Evolutionary conservation across 441 rosid species (phyloP), one percentile per base, ranked within the genome.

Genomic region (Brassica hybrid): DNA sequence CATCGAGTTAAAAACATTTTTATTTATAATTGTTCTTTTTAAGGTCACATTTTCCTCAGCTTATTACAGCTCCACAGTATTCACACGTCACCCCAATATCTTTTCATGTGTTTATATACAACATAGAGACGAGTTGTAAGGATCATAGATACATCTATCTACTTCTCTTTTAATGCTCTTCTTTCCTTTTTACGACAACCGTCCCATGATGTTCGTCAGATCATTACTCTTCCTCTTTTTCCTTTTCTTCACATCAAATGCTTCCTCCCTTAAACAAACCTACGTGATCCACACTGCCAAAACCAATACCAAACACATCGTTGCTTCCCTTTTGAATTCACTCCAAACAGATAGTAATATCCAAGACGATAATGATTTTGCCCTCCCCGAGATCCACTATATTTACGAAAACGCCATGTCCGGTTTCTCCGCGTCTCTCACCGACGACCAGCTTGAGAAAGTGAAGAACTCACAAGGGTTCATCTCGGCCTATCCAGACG

Each of bases 371-470:
- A 74, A 74, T 21, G 84, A 72, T 41, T 67, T 67, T 16, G 23
- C 59, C 2, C 13, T 84, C 61, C 81, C 94, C 0, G 81, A 76
- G 75, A 81, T 91, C 19, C 87, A 91, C 50, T 91, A 94, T 38
- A 83, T 81, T 34, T 93, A 84, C 72, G 69, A 84, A 21, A 75
- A 77, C 11, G 84, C 79, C 48, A 61, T 80, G 57, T 82, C 79
- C 8, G 99, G 98, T 45, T 94, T 94, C 60, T 87, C 97, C 0
- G 98, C 88, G 6, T 85, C 81, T 82, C 92, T 94, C 62, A 87
- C 92, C 5, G 19, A 65, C 25, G 72, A 80, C 50, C 92, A 93
- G 74, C 85, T 93, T 0, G 81, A 78, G 69, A 72, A 81, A 6
- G 74, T 95, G 65, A 87, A 80, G 74, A 83, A 70, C 76, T 54